Evolutionary conservation across 164 flowering plant species (phyloP).

Genomic region (Amborella trichopoda): DNA sequence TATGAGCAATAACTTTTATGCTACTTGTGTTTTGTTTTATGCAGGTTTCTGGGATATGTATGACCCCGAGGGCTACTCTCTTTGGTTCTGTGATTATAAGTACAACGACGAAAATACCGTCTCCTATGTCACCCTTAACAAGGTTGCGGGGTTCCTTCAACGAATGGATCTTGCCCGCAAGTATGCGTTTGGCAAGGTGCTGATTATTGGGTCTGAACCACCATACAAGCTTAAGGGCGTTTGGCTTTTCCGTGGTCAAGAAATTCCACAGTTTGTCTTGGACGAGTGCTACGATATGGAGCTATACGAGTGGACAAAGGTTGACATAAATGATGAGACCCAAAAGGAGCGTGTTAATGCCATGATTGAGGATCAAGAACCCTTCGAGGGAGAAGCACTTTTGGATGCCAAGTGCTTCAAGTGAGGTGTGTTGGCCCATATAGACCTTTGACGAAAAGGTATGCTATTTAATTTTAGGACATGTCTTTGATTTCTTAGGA

Average conservation of each 20-base stretch:
- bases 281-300: conserved; percentile 95
- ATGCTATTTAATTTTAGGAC: too few relatives aligned
- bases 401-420: conserved; percentile 95
- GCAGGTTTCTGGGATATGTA: conserved; percentile 99
- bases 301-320: conserved; percentile 67
- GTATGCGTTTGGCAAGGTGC: conserved; percentile 89
- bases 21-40: not conserved
- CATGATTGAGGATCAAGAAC: conserved; percentile 91
- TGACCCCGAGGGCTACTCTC: conserved; percentile 85
- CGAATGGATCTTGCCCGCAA: conserved; percentile 88
- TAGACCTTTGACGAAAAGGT: too few relatives aligned
- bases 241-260: conserved; percentile 94
- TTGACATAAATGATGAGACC: conserved; percentile 59
- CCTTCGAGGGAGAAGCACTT: conserved; percentile 79
- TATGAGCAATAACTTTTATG: too few relatives aligned
- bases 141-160: conserved; percentile 54
- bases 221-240: conserved; percentile 90
- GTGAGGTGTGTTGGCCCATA: too few relatives aligned
- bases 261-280: conserved; percentile 63
- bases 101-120: conserved; percentile 80
- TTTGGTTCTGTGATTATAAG: conserved; percentile 63
- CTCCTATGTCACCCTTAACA: conserved; percentile 79
- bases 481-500: too few relatives aligned
- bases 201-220: conserved; percentile 55
- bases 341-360: conserved; percentile 81